phyloP scores from a whole-genome alignment of 108 stramenopile species.

The Skeletonema tropicum region DNA sequence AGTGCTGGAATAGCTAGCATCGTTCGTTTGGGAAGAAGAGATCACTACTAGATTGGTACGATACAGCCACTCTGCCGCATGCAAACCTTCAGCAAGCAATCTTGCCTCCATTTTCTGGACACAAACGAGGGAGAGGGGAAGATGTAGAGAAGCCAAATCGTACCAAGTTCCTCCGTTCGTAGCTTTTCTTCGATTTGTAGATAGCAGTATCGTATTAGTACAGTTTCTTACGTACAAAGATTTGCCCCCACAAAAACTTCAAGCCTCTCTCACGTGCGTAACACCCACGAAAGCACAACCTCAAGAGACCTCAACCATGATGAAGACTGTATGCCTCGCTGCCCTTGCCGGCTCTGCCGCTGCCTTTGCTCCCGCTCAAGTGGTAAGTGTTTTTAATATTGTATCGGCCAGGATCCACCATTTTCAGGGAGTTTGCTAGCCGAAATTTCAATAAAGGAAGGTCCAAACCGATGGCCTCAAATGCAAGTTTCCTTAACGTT shows the following conservation, averaged over 20 bases:
- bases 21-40: neutral
- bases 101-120: too few relatives aligned
- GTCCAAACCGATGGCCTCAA: neutral
- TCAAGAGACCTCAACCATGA: constrained; percentile 14
- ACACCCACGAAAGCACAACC: neutral
- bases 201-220: neutral
- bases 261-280: constrained; percentile 6
- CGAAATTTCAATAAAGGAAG: neutral
- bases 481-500: neutral
- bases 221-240: neutral
- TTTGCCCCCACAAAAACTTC: neutral
- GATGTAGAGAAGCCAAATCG: too few relatives aligned
- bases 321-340: constrained; percentile 46
- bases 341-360: constrained; percentile 46
- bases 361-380: constrained; percentile 43
- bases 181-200: too few relatives aligned
- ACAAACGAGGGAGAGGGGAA: too few relatives aligned
- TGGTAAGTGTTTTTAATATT: constrained; percentile 24
- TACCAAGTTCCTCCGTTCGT: too few relatives aligned
- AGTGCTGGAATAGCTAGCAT: constrained; percentile 7
- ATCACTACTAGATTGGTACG: too few relatives aligned
- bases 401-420: neutral
- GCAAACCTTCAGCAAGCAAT: too few relatives aligned
- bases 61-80: too few relatives aligned
- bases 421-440: neutral